Conservation (phyloP, 148 eudicot species). For the Vaccinium vitisidaea region DNA sequence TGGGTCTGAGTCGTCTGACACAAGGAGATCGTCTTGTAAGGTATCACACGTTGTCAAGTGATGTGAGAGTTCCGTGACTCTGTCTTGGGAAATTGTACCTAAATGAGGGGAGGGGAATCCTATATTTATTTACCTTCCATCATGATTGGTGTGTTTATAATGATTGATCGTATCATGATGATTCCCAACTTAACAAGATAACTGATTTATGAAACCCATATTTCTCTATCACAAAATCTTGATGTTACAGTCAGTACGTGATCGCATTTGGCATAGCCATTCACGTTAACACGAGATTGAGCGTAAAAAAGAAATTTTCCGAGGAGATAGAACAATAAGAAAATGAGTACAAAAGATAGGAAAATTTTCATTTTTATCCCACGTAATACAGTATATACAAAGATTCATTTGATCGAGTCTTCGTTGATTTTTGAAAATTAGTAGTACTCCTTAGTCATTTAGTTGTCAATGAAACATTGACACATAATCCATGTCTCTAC, state of each 20-base stretch:
- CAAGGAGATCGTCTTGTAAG: background rate
- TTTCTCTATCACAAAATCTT: background rate
- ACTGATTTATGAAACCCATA: background rate
- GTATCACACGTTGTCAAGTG: background rate
- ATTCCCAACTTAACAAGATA: background rate
- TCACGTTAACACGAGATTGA: background rate
- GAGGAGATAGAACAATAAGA: no score
- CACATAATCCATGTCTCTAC: no score
- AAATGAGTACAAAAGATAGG: no score
- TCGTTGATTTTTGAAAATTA: no score
- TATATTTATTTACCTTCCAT: conserved; percentile 1
- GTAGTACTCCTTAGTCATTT: no score
- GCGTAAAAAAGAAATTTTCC: no score
- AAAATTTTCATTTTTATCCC: no score
- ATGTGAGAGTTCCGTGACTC: background rate
- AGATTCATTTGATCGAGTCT: no score
- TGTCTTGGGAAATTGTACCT: background rate
- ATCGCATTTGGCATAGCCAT: background rate
- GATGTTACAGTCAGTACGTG: no score
- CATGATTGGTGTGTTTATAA: background rate
- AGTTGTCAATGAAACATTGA: no score
- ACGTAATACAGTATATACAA: no score
- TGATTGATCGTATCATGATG: background rate
- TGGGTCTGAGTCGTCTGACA: background rate
- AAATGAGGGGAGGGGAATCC: background rate